Base-by-base conservation (phyloP, 2,329 filamentous ascomycete genomes). In the Acarospora socialis region DNA sequence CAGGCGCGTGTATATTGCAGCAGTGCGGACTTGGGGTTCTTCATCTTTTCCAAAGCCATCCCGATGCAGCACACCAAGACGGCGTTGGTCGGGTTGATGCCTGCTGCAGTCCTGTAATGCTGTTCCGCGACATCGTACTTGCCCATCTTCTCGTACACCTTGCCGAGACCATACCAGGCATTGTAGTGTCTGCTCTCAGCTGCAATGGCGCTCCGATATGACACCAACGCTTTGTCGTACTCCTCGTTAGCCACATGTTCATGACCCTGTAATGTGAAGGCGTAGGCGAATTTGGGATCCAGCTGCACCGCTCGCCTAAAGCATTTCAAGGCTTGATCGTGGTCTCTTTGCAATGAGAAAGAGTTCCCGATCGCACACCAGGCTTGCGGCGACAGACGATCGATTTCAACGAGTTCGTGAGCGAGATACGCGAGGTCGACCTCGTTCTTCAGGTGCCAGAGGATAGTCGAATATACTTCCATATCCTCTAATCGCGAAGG, bases 311-410 rank as follows among this genome's bases (percentile, higher is more conserved):
- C 87, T 35, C 90, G 74, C 50, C 83, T 87, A 68, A 98, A 98
- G 54, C 90, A 94, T 43, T 79, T 77, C 30, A 98, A 66, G 8
- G 92, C 90, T 56, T 93, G 82, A 47, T 98, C 90, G 43, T 94
- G 87, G 48, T 98, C 87, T 36, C 82, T 73, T 38, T 84, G 77
- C 17, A 94, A 66, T 1, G 90, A 94, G 65, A 87, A 94, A 1
- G 86, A 86, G 49, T 98, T 98, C 5, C 90, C 90, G 35, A 95
- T 61, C 0, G 84, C 82, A 50, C 86, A 94, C 92, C 90, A 98
- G 3, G 90, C 84, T 54, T 98, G 80, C 2, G 90, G 87, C 0
- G 86, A 87, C 42, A 90, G 67, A 60, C 86, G 90, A 37, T 84
- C 81, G 10, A 80, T 65, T 42, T 94, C 87, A 31, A 92, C 70